These are phyloP conservation scores for Salix udensis DNA, from an alignment of 345 rosid species.

Conservation along the genomic window DNA sequence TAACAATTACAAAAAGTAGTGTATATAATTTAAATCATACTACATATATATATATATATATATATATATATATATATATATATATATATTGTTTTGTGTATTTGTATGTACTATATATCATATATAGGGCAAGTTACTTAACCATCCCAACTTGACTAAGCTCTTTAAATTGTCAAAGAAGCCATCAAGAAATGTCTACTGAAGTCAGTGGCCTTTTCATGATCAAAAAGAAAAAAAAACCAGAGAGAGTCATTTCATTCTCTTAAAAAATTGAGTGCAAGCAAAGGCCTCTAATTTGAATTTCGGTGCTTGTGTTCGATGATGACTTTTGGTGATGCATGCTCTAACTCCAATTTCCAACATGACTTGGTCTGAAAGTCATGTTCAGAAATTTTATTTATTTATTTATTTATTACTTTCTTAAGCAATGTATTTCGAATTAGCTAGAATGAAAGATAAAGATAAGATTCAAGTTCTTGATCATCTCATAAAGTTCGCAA, in stretches of 20 bases:
- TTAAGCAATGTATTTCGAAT: neutral
- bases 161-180: neutral
- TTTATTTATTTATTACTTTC: too few species aligned
- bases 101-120: too few species aligned
- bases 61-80: too few species aligned
- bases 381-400: too few species aligned
- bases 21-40: too few species aligned
- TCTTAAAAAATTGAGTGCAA: neutral
- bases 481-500: constrained; percentile 13
- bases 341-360: neutral
- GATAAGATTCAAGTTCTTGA: too few species aligned
- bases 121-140: constrained; percentile 29
- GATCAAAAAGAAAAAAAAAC: neutral
- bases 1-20: neutral
- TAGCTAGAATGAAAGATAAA: neutral
- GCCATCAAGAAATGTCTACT: neutral
- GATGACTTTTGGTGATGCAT: neutral
- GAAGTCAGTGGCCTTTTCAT: neutral
- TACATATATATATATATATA: too few species aligned
- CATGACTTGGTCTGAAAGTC: neutral
- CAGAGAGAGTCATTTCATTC: neutral
- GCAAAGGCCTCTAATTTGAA: neutral
- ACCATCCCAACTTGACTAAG: constrained; percentile 11
- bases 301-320: neutral
- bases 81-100: too few species aligned